Evolutionary conservation across 2,329 filamentous ascomycete genomes (phyloP).

Genomic region (Exophiala mesophila): DNA sequence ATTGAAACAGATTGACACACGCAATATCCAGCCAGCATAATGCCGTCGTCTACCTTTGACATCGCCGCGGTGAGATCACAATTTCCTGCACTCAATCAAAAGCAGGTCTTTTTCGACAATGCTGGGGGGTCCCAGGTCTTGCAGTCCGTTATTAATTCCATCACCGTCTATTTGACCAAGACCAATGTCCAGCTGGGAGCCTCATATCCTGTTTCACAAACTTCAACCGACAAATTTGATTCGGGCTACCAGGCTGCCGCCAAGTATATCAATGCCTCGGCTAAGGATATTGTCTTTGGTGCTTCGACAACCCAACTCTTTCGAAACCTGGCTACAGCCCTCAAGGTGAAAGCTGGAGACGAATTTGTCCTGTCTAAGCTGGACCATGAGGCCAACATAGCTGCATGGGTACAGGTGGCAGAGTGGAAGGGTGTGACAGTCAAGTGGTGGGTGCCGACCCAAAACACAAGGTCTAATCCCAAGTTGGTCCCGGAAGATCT

Average conservation of each 20-base stretch:
- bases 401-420: slow-evolving; percentile 67
- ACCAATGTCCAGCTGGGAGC: slow-evolving; percentile 74
- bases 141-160: slow-evolving; percentile 60
- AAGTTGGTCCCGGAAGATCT: slow-evolving; percentile 56
- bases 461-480: slow-evolving; percentile 54
- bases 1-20: no score
- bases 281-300: slow-evolving; percentile 67
- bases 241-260: slow-evolving; percentile 62
- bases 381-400: slow-evolving; percentile 74
- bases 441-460: slow-evolving; percentile 63
- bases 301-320: slow-evolving; percentile 71
- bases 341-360: slow-evolving; percentile 52
- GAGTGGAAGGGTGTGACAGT: slow-evolving; percentile 55
- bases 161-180: slow-evolving; percentile 60
- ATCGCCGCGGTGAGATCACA: slow-evolving; percentile 52
- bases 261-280: slow-evolving; percentile 62
- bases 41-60: slow-evolving; percentile 42
- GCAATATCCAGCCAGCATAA: no score
- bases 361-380: slow-evolving; percentile 67
- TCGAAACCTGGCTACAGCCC: slow-evolving; percentile 60
- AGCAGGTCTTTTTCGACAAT: slow-evolving; percentile 72
- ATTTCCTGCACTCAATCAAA: slow-evolving; percentile 64
- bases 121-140: slow-evolving; percentile 70
- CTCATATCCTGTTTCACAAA: slow-evolving; percentile 57
- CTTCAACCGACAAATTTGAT: slow-evolving; percentile 56